These are phyloP conservation scores for Ambrosia trifida DNA, from an alignment of 129 eudicot species.

Conservation along the genomic window DNA sequence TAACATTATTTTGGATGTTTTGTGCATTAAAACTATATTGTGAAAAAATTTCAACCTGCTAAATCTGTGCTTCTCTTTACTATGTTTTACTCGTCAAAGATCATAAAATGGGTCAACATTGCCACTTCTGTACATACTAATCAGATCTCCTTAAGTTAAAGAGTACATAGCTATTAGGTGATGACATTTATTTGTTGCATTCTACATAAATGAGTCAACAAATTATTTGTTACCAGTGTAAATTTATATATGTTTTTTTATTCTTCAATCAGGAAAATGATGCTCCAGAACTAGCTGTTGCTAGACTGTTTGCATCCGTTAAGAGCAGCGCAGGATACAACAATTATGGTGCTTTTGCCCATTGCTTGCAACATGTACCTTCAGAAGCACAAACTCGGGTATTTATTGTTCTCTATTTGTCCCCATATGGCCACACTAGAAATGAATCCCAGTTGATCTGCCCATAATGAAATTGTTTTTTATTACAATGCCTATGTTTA, in stretches of 20 bases:
- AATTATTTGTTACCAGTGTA: background rate
- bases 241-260: constrained; percentile 26
- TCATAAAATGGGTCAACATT: background rate
- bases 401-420: constrained; percentile 20
- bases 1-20: background rate
- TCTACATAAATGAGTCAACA: constrained; percentile 3
- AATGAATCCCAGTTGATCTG: constrained; percentile 10
- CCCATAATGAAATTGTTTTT: constrained; percentile 4
- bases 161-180: constrained; percentile 1
- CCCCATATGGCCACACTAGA: background rate
- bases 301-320: constrained; percentile 42
- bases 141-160: background rate
- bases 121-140: background rate
- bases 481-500: background rate
- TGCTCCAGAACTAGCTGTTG: constrained; percentile 46
- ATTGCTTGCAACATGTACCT: constrained; percentile 85
- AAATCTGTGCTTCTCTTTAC: background rate
- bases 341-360: constrained; percentile 53
- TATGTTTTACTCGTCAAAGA: background rate
- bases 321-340: constrained; percentile 41
- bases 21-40: background rate
- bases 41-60: background rate
- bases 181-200: constrained; percentile 8
- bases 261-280: constrained; percentile 30
- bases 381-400: constrained; percentile 84